phyloP scores from a whole-genome alignment of 345 rosid species.

The Eucalyptus cloeziana region DNA sequence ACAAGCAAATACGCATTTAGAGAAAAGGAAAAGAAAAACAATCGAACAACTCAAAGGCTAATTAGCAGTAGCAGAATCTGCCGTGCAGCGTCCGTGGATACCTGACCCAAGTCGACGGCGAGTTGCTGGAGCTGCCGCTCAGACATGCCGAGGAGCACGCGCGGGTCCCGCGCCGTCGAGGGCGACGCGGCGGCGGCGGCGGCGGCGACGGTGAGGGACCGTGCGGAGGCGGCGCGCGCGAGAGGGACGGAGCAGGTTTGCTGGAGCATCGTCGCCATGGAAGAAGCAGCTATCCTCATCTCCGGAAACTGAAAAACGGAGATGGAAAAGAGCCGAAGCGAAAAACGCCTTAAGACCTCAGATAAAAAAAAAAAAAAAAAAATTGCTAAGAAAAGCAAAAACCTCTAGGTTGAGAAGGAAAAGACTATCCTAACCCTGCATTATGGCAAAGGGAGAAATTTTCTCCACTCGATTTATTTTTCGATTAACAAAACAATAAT shows the following conservation, averaged over 20 bases:
- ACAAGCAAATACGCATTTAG: background rate
- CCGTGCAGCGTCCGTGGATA: background rate
- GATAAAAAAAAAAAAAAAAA: too few relatives aligned
- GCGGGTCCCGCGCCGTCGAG: slow-evolving; percentile 35
- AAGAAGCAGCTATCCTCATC: slow-evolving; percentile 24
- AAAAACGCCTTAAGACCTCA: background rate
- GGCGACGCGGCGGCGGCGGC: slow-evolving; percentile 25
- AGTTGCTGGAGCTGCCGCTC: slow-evolving; percentile 83
- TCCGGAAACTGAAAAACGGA: background rate
- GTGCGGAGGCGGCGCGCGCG: slow-evolving; percentile 26
- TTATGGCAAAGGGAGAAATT: background rate
- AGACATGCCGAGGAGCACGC: slow-evolving; percentile 85
- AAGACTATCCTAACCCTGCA: background rate
- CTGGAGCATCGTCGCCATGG: slow-evolving; percentile 54
- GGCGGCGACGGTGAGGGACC: slow-evolving; percentile 20
- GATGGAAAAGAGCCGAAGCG: background rate
- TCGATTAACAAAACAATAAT: background rate
- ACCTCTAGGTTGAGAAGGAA: background rate
- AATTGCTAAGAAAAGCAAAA: background rate
- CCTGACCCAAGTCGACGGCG: slow-evolving; percentile 79
- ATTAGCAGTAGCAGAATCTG: background rate
- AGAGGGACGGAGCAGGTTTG: slow-evolving; percentile 41
- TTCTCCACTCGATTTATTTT: background rate
- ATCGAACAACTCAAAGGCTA: background rate
- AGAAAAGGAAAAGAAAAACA: background rate